These are phyloP conservation scores for Yarrowia bubula DNA, from an alignment of 805 yeast genomes.

Conservation along the genomic window DNA sequence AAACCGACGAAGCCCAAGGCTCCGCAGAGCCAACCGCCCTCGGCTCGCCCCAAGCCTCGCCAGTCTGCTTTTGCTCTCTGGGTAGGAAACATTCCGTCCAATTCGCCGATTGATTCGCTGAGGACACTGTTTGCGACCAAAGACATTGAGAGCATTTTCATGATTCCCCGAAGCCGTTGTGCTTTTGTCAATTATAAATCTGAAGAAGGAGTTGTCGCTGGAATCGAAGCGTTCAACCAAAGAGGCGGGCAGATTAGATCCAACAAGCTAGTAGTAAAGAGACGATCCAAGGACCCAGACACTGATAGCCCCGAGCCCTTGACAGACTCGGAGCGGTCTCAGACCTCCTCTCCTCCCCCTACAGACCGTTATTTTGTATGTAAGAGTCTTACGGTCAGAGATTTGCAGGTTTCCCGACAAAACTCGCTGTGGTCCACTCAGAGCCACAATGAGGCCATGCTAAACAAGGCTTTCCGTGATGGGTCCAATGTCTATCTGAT, in stretches of 20 bases:
- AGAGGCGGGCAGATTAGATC: conserved; percentile 39
- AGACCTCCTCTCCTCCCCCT: conserved; percentile 10
- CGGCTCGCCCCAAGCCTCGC: conserved; percentile 5
- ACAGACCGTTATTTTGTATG: conserved; percentile 42
- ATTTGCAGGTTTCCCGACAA: conserved; percentile 40
- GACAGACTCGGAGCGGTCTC: conserved; percentile 19
- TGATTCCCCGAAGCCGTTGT: conserved; percentile 44
- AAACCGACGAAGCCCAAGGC: background rate
- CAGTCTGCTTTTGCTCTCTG: conserved; percentile 43
- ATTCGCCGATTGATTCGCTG: conserved; percentile 40
- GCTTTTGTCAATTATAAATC: conserved; percentile 44
- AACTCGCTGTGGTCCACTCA: conserved; percentile 44
- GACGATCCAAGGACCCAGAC: conserved; percentile 10
- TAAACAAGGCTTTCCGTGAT: conserved; percentile 41
- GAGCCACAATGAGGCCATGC: conserved; percentile 41
- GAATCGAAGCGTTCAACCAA: conserved; percentile 34
- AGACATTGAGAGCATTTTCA: conserved; percentile 41
- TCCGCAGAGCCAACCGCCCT: background rate
- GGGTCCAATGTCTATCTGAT: conserved; percentile 42
- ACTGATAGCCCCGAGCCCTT: conserved; percentile 5
- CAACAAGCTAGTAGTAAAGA: conserved; percentile 39
- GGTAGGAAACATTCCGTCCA: conserved; percentile 45
- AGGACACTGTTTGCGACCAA: conserved; percentile 42
- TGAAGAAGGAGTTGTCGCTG: conserved; percentile 38
- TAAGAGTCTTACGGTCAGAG: conserved; percentile 43